Conservation (phyloP, 768 basidiomycete species). For the Pulveroboletus sp. region DNA sequence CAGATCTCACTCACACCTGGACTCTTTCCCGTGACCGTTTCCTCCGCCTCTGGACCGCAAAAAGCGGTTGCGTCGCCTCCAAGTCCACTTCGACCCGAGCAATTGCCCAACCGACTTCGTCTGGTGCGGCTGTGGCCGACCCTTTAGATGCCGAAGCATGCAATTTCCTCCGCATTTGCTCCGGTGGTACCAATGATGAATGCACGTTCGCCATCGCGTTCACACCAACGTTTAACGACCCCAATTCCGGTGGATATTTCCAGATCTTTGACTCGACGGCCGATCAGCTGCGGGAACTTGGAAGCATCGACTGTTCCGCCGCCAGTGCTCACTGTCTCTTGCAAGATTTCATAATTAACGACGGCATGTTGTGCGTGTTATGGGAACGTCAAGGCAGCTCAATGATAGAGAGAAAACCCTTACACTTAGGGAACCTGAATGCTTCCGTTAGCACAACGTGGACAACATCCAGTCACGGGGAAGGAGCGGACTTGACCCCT, state of each 20-base stretch:
- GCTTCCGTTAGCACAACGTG: slow-evolving; percentile 40
- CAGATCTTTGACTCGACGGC: slow-evolving; percentile 54
- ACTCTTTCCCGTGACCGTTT: slow-evolving; percentile 85
- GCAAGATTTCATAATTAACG: slow-evolving; percentile 70
- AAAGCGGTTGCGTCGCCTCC: slow-evolving; percentile 68
- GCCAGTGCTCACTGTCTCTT: slow-evolving; percentile 67
- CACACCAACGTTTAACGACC: slow-evolving; percentile 62
- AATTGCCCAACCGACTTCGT: slow-evolving; percentile 30
- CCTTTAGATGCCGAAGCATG: slow-evolving; percentile 61
- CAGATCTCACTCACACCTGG: slow-evolving; percentile 73
- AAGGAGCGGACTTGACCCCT: slow-evolving; percentile 75
- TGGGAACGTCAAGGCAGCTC: slow-evolving; percentile 84
- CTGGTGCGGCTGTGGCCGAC: slow-evolving; percentile 36
- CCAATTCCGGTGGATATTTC: slow-evolving; percentile 78
- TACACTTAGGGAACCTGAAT: slow-evolving; percentile 38
- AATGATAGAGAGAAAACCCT: slow-evolving; percentile 55
- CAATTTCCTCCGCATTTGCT: slow-evolving; percentile 64
- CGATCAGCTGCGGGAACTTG: slow-evolving; percentile 59
- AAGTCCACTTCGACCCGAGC: slow-evolving; percentile 46
- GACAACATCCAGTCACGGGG: slow-evolving; percentile 58
- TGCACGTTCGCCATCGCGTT: slow-evolving; percentile 68
- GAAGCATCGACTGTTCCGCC: slow-evolving; percentile 56
- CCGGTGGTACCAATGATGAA: slow-evolving; percentile 43
- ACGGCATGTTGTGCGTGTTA: slow-evolving; percentile 57
- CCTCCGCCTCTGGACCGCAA: slow-evolving; percentile 80